Base-by-base conservation (phyloP, 108 stramenopile genomes). In the Nitzschia sp. region DNA sequence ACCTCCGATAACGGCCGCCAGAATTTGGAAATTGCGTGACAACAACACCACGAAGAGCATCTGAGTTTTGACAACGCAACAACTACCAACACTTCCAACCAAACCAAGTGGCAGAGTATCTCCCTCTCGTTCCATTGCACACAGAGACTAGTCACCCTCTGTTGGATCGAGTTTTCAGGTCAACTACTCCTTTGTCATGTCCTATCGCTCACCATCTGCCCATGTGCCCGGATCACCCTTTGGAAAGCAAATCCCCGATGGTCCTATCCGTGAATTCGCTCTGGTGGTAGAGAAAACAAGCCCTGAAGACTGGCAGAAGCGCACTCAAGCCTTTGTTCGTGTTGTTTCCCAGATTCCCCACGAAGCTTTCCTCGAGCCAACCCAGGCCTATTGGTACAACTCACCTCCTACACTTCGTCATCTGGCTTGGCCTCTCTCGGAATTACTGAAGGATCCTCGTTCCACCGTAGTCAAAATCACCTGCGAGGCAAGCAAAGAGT, bases 401-500 rank as follows among this genome's bases (percentile, higher is more conserved):
- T 78, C 77, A 10, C 72, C 84, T 22, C 82, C 80, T 11, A 77
- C 68, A 10, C 69, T 93, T 7, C 81, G 92, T 8, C 86, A 88
- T 52, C 58, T 93, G 53, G 75, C 67, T 6, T 60, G 48, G 20
- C 82, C 89, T 11, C 15, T 93, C 5, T 67, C 78, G 15, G 70
- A 73, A 17, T 66, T 90, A 10, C 57, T 93, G 3, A 77, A 84
- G 34, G 89, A 93, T 73, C 73, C 88, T 34, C 80, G 89, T 43
- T 85, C 83, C 3, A 84, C 88, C 2, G 86, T 93, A 41, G 92
- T 90, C 38, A 90, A 88, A 66, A 79, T 86, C 20, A 85, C 85
- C 0, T 82, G 86, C 43, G 84, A 87, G 54, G 53, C 79, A 7
- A 67, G 84, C 15, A 52, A 54, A 7, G 63, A 61, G 19, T 73